Conservation (phyloP, 441 rosid genomes). For the Erodium trifolium region DNA sequence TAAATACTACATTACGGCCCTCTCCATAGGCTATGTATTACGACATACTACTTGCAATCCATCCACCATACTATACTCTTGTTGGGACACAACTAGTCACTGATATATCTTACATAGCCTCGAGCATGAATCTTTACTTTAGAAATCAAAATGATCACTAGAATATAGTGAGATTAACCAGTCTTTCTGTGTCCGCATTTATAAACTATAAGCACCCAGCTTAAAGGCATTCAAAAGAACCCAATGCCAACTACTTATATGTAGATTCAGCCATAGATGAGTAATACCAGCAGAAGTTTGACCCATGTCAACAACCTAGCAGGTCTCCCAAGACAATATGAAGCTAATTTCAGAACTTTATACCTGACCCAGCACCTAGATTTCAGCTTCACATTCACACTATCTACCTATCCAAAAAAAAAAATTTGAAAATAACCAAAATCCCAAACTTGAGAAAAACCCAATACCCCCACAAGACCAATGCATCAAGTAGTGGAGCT, state of each 20-base stretch:
- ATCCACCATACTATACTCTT: background rate
- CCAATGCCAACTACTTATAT: background rate
- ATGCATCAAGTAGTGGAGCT: background rate
- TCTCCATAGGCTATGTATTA: background rate
- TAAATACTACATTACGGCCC: background rate
- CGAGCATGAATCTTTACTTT: background rate
- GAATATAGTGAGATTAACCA: background rate
- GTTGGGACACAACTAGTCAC: background rate
- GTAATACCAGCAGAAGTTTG: background rate
- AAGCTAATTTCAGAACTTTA: background rate
- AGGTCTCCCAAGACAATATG: too few species aligned
- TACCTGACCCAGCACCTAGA: background rate
- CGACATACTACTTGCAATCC: background rate
- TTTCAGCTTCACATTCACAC: background rate
- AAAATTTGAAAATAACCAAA: background rate
- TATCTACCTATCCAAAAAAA: background rate
- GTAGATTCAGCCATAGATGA: background rate
- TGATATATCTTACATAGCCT: background rate
- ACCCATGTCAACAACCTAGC: conserved; percentile 2
- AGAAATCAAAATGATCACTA: background rate
- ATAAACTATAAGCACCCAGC: background rate
- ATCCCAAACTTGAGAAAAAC: background rate
- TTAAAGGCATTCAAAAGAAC: background rate
- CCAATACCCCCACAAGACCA: background rate
- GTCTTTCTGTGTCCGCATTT: background rate